Evolutionary conservation across 148 eudicot species (phyloP), one percentile per base, ranked within the genome.

Genomic region (Mesembryanthemum crystallinum): DNA sequence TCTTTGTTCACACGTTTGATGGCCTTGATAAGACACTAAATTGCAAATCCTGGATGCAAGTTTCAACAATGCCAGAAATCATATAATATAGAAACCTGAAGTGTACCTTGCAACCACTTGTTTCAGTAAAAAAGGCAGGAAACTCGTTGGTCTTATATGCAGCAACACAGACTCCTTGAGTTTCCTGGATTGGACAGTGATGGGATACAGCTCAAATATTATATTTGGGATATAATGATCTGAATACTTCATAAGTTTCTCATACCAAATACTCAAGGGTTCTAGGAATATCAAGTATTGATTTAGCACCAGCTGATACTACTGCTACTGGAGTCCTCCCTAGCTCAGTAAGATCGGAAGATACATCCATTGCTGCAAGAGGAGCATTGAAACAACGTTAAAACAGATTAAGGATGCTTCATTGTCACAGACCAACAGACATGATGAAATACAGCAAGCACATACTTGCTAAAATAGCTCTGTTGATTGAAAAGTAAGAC

Each of bases 261-360:
- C 29, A 51, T 88, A 95, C 99, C 97, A 96, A 82, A 81, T 91
- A 92, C 79, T 96, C 98, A 0, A 96, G 97, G 33, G 99, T 96
- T 89, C 90, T 92, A 64, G 97, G 88, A 79, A 96, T 96, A 84
- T 96, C 99, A 76, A 96, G 85, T 80, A 96, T 92, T 51, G 99
- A 96, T 83, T 96, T 96, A 52, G 88, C 91, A 67, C 99, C 99
- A 74, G 99, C 99, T 39, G 97, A 92, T 42, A 96, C 74, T 55
- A 92, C 98, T 52, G 95, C 88, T 37, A 96, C 89, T 30, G 94
- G 89, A 45, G 98, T 96, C 83, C 84, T 92, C 81, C 97, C 97
- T 27, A 96, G 88, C 83, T 96, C 98, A 7, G 93, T 92, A 74
- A 96, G 99, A 89, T 92, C 98, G 78, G 98, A 92, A 52, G 98